Evolutionary conservation across 2,329 filamentous ascomycete species (phyloP).

Genomic region (Trichoderma sp.): DNA sequence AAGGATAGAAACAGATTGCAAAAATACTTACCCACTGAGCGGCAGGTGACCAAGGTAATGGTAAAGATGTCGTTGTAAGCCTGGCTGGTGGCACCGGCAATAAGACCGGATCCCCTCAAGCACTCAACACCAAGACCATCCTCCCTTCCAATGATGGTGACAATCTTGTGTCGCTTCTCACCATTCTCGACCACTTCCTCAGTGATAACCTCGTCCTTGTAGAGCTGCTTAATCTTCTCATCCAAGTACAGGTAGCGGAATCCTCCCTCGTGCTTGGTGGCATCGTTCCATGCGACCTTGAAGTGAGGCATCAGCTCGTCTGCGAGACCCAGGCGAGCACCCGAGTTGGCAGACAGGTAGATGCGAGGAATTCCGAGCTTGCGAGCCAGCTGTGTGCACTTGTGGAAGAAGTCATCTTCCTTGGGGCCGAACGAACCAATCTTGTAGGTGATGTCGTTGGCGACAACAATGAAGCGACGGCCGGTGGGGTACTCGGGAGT

Average conservation of each 20-base stretch:
- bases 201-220: conserved; percentile 73
- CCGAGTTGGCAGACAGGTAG: conserved; percentile 97
- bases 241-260: conserved; percentile 98
- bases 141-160: conserved; percentile 87
- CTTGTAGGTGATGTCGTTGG: conserved; percentile 99
- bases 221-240: conserved; percentile 78
- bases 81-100: conserved; percentile 93
- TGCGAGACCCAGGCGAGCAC: conserved; percentile 93
- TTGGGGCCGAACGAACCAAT: conserved; percentile 96
- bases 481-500: conserved; percentile 95
- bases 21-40: conserved; percentile 75
- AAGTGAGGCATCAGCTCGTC: conserved; percentile 97
- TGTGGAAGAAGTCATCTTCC: conserved; percentile 98
- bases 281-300: conserved; percentile 94
- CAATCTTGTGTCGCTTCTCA: conserved; percentile 90
- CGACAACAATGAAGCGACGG: conserved; percentile 89
- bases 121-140: conserved; percentile 98
- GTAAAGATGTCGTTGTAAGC: conserved; percentile 99
- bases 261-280: conserved; percentile 73
- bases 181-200: conserved; percentile 83
- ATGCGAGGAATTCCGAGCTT: conserved; percentile 94
- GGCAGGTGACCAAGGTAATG: conserved; percentile 93
- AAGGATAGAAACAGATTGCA: neutral
- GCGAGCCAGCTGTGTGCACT: conserved; percentile 94
- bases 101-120: conserved; percentile 92